Evolutionary conservation across 371 early-diverging fungal genomes (phyloP).

Genomic region (Haplosporangium sp.): DNA sequence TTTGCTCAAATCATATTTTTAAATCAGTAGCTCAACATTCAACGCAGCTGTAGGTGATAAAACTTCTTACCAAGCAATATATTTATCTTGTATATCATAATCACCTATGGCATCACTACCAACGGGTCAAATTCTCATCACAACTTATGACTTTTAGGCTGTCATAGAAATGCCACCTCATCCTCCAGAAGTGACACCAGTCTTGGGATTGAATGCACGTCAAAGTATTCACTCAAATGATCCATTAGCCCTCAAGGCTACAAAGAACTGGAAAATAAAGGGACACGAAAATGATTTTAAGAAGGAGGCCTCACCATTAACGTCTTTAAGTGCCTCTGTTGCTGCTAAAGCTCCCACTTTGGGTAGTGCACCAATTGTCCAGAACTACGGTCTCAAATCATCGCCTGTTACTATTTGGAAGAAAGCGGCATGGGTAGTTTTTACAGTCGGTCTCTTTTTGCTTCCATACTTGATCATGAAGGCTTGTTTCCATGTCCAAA

Average conservation of each 20-base stretch:
- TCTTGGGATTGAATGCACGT: slow-evolving; percentile 2
- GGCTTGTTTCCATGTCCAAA: slow-evolving; percentile 51
- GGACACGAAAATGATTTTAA: not conserved
- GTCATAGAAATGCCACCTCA: slow-evolving; percentile 25
- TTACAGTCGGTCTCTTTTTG: slow-evolving; percentile 41
- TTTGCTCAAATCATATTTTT: not conserved
- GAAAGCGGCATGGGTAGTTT: slow-evolving; percentile 36
- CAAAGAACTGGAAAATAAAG: not conserved
- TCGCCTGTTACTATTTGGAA: slow-evolving; percentile 45
- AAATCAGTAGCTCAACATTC: not conserved
- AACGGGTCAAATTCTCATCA: not conserved
- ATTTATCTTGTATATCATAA: not conserved
- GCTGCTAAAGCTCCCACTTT: not conserved
- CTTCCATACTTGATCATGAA: slow-evolving; percentile 46
- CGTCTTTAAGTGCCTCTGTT: not conserved
- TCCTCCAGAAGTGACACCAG: slow-evolving; percentile 24
- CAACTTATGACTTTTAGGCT: not conserved
- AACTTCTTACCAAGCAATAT: not conserved
- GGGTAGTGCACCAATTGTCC: slow-evolving; percentile 3
- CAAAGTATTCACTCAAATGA: slow-evolving; percentile 8
- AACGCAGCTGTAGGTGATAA: not conserved
- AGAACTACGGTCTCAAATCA: slow-evolving; percentile 38
- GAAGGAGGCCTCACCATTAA: not conserved
- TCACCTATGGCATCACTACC: not conserved
- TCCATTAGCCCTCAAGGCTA: slow-evolving; percentile 2